Evolutionary conservation across 2,329 filamentous ascomycete genomes (phyloP), one percentile per base, ranked within the genome.

Genomic region (Fusarium buxicola): DNA sequence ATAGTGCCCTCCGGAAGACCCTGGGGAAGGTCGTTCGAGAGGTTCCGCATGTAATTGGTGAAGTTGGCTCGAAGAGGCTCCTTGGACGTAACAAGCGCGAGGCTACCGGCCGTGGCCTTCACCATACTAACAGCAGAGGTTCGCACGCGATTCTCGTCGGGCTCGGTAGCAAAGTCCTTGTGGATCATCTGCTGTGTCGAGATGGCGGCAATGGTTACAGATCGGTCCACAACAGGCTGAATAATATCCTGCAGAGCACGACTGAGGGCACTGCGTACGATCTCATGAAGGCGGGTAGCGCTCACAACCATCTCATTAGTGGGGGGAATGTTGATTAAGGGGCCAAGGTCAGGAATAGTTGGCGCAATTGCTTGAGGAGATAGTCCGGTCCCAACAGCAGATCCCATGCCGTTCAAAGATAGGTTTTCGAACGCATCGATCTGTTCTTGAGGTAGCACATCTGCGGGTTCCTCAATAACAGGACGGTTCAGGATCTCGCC

Each of bases 61-160:
- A 99, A 96, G 78, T 96, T 98, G 76, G 96, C 95, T 59, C 95
- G 89, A 13, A 99, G 83, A 13, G 95, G 95, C 75, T 99, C 95
- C 77, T 98, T 99, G 74, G 94, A 98, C 4, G 95, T 99, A n/a
- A 99, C 95, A 28, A 97, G 84, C 12, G 95, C 95, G 52, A 99
- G 84, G 72, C 93, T 97, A 34, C 95, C 95, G 21, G 95, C 94
- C 24, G 97, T 91, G 46, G 94, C 90, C 77, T 97, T 95, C 40
- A 97, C 95, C 88, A 98, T 96, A 63, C 90, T 96, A 66, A 96
- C 89, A 4, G 95, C 94, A 28, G 94, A 91, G 46, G 89, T 90
- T 48, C 93, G 89, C 50, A 98, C 85, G 60, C 92, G 91, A 65
- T 92, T 91, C 77, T 96, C 92, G 71, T 97, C 93, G 3, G 90